Conservation (phyloP, 768 basidiomycete genomes). For the Suillus ampliporus region DNA sequence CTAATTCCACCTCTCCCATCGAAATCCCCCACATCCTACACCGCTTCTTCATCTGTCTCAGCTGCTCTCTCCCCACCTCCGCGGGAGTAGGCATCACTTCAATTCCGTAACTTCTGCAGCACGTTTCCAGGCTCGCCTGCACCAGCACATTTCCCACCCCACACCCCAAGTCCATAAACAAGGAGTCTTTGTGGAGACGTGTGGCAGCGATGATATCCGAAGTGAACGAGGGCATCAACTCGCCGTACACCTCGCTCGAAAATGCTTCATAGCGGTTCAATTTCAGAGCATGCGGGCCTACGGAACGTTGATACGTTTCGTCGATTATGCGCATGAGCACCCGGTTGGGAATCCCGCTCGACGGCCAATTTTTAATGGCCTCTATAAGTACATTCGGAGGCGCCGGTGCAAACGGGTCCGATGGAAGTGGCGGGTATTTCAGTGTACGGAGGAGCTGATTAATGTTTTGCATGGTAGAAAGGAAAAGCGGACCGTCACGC, state of each 20-base stretch:
- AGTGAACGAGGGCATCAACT: slow-evolving; percentile 80
- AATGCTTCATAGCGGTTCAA: slow-evolving; percentile 84
- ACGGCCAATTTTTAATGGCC: slow-evolving; percentile 54
- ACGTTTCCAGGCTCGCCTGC: slow-evolving; percentile 82
- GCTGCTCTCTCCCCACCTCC: slow-evolving; percentile 76
- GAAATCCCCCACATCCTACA: slow-evolving; percentile 92
- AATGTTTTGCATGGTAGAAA: slow-evolving; percentile 63
- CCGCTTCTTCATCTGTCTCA: slow-evolving; percentile 73
- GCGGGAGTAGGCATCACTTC: slow-evolving; percentile 83
- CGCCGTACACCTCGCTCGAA: slow-evolving; percentile 88
- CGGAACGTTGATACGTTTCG: slow-evolving; percentile 91
- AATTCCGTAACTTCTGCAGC: slow-evolving; percentile 79
- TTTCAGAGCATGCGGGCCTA: slow-evolving; percentile 86
- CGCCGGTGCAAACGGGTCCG: slow-evolving; percentile 52
- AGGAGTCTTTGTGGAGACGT: slow-evolving; percentile 55
- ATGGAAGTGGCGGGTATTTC: slow-evolving; percentile 68
- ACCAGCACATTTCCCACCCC: slow-evolving; percentile 87
- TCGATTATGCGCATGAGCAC: slow-evolving; percentile 81
- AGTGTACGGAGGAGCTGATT: slow-evolving; percentile 65
- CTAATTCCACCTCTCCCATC: slow-evolving; percentile 76
- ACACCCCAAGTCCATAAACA: slow-evolving; percentile 85
- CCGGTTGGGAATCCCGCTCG: slow-evolving; percentile 61
- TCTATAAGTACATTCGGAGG: slow-evolving; percentile 56
- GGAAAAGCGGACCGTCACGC: slow-evolving; percentile 75
- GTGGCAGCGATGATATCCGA: slow-evolving; percentile 59